Evolutionary conservation across 352 stramenopile species (phyloP).

Genomic region (Globisporangium canariense): DNA sequence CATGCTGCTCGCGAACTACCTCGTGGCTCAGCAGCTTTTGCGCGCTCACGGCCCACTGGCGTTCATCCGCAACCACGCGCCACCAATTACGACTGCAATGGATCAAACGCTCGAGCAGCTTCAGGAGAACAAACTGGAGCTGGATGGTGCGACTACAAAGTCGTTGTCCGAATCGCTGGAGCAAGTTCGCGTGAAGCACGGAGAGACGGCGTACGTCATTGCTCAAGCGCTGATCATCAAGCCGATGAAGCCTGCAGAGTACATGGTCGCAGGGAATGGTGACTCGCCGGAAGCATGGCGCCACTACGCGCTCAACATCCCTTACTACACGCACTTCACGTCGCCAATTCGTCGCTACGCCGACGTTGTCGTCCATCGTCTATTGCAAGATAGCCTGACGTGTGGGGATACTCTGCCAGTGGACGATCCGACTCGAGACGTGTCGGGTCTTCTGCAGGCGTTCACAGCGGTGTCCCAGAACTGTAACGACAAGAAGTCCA

Average conservation of each 20-base stretch:
- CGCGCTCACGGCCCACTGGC: constrained; percentile 81
- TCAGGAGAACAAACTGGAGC: constrained; percentile 54
- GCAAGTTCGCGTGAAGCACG: constrained; percentile 58
- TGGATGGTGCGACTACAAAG: constrained; percentile 83
- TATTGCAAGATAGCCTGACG: constrained; percentile 54
- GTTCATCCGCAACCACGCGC: constrained; percentile 88
- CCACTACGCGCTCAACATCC: constrained; percentile 97
- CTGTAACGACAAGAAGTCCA: constrained; percentile 87
- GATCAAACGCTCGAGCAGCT: constrained; percentile 41
- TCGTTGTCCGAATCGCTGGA: constrained; percentile 85
- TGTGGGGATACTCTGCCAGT: constrained; percentile 10
- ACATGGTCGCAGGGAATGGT: constrained; percentile 84
- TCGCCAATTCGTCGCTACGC: constrained; percentile 95
- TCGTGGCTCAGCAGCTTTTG: constrained; percentile 95
- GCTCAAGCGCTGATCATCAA: constrained; percentile 93
- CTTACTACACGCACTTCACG: constrained; percentile 99
- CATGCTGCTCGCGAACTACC: constrained; percentile 98
- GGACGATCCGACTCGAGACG: constrained; percentile 11
- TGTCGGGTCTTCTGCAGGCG: constrained; percentile 31
- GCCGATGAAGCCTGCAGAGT: constrained; percentile 94
- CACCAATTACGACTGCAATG: constrained; percentile 56
- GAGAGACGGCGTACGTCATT: constrained; percentile 81
- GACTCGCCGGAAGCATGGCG: constrained; percentile 74
- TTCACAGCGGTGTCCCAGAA: constrained; percentile 55
- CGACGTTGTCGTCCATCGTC: constrained; percentile 74